These are phyloP conservation scores for Brasenia schreberi DNA, from an alignment of 164 flowering plant species.

Conservation along the genomic window DNA sequence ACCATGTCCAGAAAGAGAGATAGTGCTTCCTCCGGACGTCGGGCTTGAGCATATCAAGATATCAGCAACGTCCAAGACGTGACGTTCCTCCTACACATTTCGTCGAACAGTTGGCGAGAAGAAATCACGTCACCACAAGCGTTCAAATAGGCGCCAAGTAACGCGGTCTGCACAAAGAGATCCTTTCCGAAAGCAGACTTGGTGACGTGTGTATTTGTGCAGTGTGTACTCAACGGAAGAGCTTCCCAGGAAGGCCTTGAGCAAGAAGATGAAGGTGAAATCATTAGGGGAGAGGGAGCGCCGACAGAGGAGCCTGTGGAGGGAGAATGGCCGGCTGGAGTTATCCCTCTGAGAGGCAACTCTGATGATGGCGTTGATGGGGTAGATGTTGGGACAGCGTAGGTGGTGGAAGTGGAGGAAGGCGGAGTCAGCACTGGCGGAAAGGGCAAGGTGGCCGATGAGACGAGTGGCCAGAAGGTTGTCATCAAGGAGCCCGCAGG, in stretches of 20 bases:
- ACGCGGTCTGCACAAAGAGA: slow-evolving; percentile 35
- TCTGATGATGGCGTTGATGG: slow-evolving; percentile 48
- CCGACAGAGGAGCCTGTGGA: slow-evolving; percentile 21
- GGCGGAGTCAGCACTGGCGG: slow-evolving; percentile 13
- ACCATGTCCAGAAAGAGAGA: slow-evolving; percentile 34
- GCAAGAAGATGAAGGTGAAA: slow-evolving; percentile 44
- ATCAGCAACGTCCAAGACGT: slow-evolving; percentile 49
- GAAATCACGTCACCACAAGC: slow-evolving; percentile 25
- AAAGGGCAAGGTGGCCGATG: slow-evolving; percentile 39
- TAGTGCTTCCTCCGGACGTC: slow-evolving; percentile 28
- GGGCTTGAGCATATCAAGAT: slow-evolving; percentile 36
- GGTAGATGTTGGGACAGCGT: slow-evolving; percentile 39
- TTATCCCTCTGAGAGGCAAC: slow-evolving; percentile 27
- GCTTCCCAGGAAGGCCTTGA: slow-evolving; percentile 33
- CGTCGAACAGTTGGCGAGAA: slow-evolving; percentile 46
- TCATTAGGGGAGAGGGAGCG: slow-evolving; percentile 36
- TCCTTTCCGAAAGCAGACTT: slow-evolving; percentile 31
- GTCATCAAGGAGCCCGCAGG: slow-evolving; percentile 31
- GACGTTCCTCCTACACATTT: slow-evolving; percentile 31
- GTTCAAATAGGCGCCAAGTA: slow-evolving; percentile 33
- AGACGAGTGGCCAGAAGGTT: slow-evolving; percentile 49
- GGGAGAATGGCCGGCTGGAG: slow-evolving; percentile 14
- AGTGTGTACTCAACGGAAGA: slow-evolving; percentile 4
- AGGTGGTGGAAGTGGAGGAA: slow-evolving; percentile 30
- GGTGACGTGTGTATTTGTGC: slow-evolving; percentile 35